Base-by-base conservation (phyloP, 2,329 filamentous ascomycete genomes). In the Exophiala sp. region DNA sequence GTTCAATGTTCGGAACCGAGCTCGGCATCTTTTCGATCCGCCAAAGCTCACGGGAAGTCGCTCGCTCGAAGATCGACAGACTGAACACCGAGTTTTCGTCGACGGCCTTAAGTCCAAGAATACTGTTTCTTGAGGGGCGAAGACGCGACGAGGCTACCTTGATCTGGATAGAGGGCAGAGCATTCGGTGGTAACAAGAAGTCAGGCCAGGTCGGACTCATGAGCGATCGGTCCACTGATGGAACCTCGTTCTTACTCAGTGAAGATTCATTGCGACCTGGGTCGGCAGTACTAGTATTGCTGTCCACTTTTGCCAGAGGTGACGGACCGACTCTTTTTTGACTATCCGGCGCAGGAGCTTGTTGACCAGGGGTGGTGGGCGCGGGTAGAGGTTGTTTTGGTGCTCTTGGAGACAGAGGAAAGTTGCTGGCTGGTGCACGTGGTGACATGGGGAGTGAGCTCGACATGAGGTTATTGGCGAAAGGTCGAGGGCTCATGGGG, bases 31-130 rank as follows among this genome's bases (percentile, higher is more conserved):
- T 99, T 72, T 99, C 94, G 5, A 96, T 84, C 29, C 92, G 85
- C 92, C 94, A 97, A 9, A 99, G 77, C 68, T 97, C 92, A 51
- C 80, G 82, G 2, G 82, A 76, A 58, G 90, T 84, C 0, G 85
- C 86, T 50, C 91, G 85, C 8, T 88, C 88, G 64, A 90, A 87
- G 34, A 99, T 76, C 14, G 91, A 91, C 49, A 99, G 76, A 0
- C 91, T 96, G 65, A 97, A 96, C 0, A 97, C 92, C 0, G 91
- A 90, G 63, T 96, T 91, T 66, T 96, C 92, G 54, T 96, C 91
- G 16, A 88, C 77, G 57, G 89, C 86, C 47, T 84, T 92, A 9
- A 91, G 76, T 1, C 85, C 88, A 65, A 96, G 76, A 62, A 94
- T 82, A 68, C 91, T 96, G 35, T 90, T 85, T 59, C 92, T 80